Base-by-base conservation (phyloP, 106 monocot genomes). In the Gastrodia elata region DNA sequence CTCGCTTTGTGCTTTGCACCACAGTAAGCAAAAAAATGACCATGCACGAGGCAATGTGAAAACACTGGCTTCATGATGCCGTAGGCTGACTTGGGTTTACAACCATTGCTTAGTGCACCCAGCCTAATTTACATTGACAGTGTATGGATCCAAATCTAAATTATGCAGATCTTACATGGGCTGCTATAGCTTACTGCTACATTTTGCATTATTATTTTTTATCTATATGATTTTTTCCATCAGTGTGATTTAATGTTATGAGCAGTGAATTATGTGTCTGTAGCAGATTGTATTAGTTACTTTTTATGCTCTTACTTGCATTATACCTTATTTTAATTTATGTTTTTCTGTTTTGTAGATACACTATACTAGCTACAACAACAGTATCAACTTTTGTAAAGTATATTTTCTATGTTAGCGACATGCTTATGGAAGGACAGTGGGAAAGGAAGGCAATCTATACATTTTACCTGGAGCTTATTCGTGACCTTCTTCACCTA, bases 351-450 rank as follows among this genome's bases (percentile, higher is more conserved):
- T 73, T 67, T 80, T 75, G 37, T 80, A 95, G 91, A 82, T 95
- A 95, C 71, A 87, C 85, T 74, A 95, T 95, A 76, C 83, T 92
- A 43, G 95, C 85, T 68, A 87, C 95, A 65, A 84, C 91, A 36
- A 92, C 89, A 36, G 70, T 95, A 16, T 75, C 91, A 30, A 87
- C 89, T 73, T 87, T 92, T 74, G 77, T 95, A 59, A 95, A 95
- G 76, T 95, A 95, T 82, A 52, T 80, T 71, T 95, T 95, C 77
- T 87, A 87, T 81, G 82, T 95, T 32, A 82, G 72, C 68, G 95
- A 95, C 77, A 89, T 91, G 85, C 83, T 91, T 55, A 87, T 95
- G 95, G 95, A 95, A 79, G 95, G 95, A 8, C 95, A 92, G 64
- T 95, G 91, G 91, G 95, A 95, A 73, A 91, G 48, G 61, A 95